Base-by-base conservation (phyloP, 2,329 filamentous ascomycete species). In the Colletotrichum cordylinicola region DNA sequence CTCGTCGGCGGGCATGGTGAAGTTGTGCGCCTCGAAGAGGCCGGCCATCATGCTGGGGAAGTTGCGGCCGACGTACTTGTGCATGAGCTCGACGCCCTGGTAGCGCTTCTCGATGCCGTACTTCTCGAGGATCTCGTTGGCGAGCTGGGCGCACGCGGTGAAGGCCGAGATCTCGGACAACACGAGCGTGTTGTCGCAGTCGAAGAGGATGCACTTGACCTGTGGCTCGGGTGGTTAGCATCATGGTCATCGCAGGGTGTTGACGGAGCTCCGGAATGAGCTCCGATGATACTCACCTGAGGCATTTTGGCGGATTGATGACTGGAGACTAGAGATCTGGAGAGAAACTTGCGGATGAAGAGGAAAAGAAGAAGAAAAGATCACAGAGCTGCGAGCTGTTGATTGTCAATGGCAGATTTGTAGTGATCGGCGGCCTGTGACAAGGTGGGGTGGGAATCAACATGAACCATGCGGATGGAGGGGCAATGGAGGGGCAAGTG, bases 151-250 rank as follows among this genome's bases (percentile, higher is more conserved):
- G 85, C 95, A 98, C 79, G 95, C 95, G 87, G 96, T 95, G 84
- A 98, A 98, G 82, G 96, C 96, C 79, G 98, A 91, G 81, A 94
- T 93, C 88, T 98, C 96, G 70, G 95, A 98, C 80, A 97, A 92
- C 84, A 97, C 95, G 84, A 98, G 95, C 79, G 96, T 98, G 90
- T 98, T 98, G 91, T 98, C 91, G 86, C 91, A 93, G 85, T 95
- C 94, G 84, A 95, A 94, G 80, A 95, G 90, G 82, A 95, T 87
- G 78, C 93, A 91, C 75, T 89, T 94, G 85, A 95, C 93, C 89
- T 92, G 78, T n/a, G 8, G 48, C 21, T 21, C 12, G 6, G 15
- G 31, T 8, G 35, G 29, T 76, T 2, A 76, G 74, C 8, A 15
- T 16, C 29, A 10, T 21, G 4, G 27, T 24, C n/a, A 13, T 52